Conservation (phyloP, 176 grass and related monocot species). For the Canna indica region DNA sequence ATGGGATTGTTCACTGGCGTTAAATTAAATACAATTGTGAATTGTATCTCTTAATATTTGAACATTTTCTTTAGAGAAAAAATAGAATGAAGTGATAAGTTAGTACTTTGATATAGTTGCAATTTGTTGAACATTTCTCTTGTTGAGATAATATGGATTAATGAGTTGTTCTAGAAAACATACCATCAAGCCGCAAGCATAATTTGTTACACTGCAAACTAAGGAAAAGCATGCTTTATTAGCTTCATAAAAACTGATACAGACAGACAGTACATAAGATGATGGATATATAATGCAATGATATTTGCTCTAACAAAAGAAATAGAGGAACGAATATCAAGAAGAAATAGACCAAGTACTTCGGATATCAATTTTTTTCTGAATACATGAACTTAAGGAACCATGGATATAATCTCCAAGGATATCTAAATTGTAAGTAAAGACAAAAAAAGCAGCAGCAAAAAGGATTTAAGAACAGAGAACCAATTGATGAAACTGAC, state of each 20-base stretch:
- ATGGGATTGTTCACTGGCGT: background rate
- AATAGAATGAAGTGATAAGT: too few relatives aligned
- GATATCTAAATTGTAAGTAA: background rate
- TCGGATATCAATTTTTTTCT: background rate
- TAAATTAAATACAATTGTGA: background rate
- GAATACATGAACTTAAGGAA: too few relatives aligned
- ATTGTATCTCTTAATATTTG: too few relatives aligned
- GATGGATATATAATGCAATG: too few relatives aligned
- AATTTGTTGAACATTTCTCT: background rate
- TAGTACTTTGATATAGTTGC: too few relatives aligned
- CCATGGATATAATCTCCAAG: background rate
- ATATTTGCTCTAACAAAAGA: background rate
- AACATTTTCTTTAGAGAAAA: too few relatives aligned
- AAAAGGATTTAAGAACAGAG: background rate
- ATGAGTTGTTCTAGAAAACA: too few relatives aligned
- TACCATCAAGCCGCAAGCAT: background rate
- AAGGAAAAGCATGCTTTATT: background rate
- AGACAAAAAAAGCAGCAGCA: background rate
- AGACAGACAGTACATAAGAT: too few relatives aligned
- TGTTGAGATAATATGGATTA: background rate
- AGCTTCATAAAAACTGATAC: background rate
- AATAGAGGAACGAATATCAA: too few relatives aligned
- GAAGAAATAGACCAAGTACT: background rate
- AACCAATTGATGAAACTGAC: background rate
- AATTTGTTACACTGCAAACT: background rate